These are phyloP conservation scores for Eucalyptus cloeziana DNA, from an alignment of 345 rosid genomes.

Conservation along the genomic window DNA sequence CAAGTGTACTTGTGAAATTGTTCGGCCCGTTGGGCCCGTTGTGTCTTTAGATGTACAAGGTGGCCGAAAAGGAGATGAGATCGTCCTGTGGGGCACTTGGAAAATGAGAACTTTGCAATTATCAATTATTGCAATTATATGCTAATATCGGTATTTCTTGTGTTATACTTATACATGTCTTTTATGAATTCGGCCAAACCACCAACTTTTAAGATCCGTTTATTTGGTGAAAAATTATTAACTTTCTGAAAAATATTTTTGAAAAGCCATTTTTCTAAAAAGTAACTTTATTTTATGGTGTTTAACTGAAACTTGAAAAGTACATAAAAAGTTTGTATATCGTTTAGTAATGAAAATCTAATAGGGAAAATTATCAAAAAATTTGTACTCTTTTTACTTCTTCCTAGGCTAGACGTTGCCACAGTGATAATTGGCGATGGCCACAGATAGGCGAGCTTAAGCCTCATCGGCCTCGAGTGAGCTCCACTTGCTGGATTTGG, in stretches of 20 bases:
- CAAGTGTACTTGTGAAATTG: background rate
- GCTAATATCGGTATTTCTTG: background rate
- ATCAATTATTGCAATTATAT: background rate
- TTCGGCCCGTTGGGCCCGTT: background rate
- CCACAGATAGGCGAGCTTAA: too few species aligned
- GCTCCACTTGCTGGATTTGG: too few species aligned
- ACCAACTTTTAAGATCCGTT: background rate
- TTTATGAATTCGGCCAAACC: background rate
- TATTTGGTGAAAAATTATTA: accelerated
- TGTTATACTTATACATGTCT: background rate
- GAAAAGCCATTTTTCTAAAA: too few species aligned
- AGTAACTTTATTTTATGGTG: accelerated
- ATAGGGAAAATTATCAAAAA: too few species aligned
- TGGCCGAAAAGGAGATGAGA: background rate
- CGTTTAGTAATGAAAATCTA: too few species aligned
- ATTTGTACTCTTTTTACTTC: accelerated
- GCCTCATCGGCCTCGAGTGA: too few species aligned
- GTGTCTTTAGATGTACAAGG: background rate
- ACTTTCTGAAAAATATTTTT: too few species aligned
- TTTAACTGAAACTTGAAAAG: accelerated
- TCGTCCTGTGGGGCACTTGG: background rate
- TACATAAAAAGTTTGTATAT: accelerated
- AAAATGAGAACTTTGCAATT: background rate
- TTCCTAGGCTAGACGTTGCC: too few species aligned
- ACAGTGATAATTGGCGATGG: too few species aligned